These are phyloP conservation scores for Luvunga scandens DNA, from an alignment of 345 rosid species.

Conservation along the genomic window DNA sequence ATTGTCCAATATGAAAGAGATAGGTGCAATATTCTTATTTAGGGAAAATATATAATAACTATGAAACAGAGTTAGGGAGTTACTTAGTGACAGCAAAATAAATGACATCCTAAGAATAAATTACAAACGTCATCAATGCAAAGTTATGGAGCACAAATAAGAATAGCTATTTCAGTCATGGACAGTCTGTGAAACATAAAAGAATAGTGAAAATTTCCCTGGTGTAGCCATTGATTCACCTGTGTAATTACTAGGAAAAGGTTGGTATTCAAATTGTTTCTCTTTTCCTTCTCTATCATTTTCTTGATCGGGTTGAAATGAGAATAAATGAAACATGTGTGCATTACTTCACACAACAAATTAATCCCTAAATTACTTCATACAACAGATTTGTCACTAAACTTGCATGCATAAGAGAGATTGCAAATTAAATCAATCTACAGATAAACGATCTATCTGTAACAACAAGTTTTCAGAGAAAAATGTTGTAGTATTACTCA, in stretches of 20 bases:
- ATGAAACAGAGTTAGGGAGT: background rate
- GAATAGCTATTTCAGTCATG: background rate
- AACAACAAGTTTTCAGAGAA: background rate
- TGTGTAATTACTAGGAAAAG: background rate
- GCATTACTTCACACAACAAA: background rate
- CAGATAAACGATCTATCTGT: background rate
- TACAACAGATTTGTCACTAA: background rate
- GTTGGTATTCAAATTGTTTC: background rate
- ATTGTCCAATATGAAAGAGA: background rate
- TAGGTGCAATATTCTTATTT: background rate
- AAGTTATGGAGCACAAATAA: background rate
- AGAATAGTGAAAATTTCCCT: background rate
- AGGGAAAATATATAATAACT: background rate
- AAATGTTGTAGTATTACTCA: background rate
- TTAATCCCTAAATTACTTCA: background rate
- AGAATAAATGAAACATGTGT: background rate
- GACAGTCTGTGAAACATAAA: no score
- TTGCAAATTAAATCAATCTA: background rate
- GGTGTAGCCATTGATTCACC: background rate
- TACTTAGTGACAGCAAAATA: background rate
- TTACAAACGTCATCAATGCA: background rate
- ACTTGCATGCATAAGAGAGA: background rate
- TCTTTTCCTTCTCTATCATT: background rate
- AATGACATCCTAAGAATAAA: background rate
- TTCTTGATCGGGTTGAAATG: background rate